Evolutionary conservation across 2,329 filamentous ascomycete species (phyloP), one percentile per base, ranked within the genome.

Genomic region (Aspergillus sp.): DNA sequence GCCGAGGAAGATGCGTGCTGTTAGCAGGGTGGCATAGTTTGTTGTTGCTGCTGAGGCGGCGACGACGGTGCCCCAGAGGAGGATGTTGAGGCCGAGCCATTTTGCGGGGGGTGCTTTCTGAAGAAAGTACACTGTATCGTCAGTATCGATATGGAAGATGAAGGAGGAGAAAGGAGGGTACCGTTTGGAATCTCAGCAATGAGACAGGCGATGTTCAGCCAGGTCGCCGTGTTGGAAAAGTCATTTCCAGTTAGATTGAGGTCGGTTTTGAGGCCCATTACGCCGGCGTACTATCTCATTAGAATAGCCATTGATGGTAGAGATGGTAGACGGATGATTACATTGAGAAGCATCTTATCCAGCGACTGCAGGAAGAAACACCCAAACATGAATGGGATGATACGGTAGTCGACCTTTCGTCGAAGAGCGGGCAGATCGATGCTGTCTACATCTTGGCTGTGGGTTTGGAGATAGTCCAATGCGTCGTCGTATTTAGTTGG

Each of bases 241-340:
- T 84, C 72, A 48, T 83, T 81, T 32, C 74, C 75, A 8, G 60
- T 57, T 10, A 84, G 68, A 1, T 72, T 64, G 2, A 80, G 69
- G 39, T 82, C 77, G 45, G 70, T 63, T 27, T 61, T 68, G 5
- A 85, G 60, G 5, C 79, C 79, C 81, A 85, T 85, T 32, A 85
- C 78, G 40, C 76, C 77, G 8, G 78, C 79, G 55, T 84, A 83
- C 19, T 19, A 19, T 19, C 19, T 19, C 4, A 19, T 19, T 19
- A 19, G 19, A 19, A 19, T 19, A 19, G 19, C 19, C 19, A 19
- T 19, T 19, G 19, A 19, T 19, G 19, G 19, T 19, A 19, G 19
- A 19, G 19, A 19, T 19, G 19, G 19, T 19, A 19, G 19, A 19
- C 19, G 19, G 19, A 19, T 19, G 19, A 2, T 19, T 19, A 19